phyloP scores from a whole-genome alignment of 306 rosid genomes.

The Sechiopsis laciniata region DNA sequence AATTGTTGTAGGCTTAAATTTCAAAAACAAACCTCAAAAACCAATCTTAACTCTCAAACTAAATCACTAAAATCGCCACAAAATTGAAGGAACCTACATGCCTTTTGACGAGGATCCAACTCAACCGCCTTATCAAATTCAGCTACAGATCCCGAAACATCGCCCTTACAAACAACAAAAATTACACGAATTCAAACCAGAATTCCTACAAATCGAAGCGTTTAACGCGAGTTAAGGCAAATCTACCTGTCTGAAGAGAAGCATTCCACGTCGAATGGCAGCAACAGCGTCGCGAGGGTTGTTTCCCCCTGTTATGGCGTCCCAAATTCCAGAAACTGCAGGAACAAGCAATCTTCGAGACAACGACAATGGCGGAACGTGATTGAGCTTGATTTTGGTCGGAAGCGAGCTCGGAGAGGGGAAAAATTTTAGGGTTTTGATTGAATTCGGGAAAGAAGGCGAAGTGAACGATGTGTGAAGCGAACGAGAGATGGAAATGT shows the following conservation, averaged over 20 bases:
- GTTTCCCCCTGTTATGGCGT: slow-evolving; percentile 61
- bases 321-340: slow-evolving; percentile 79
- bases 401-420: slow-evolving; percentile 29
- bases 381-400: slow-evolving; percentile 20
- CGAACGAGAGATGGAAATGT: slow-evolving; percentile 28
- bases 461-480: slow-evolving; percentile 20
- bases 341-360: slow-evolving; percentile 62
- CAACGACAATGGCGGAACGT: slow-evolving; percentile 24
- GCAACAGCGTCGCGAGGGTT: slow-evolving; percentile 56
- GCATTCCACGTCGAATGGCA: slow-evolving; percentile 75
- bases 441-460: slow-evolving; percentile 24
- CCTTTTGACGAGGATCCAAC: slow-evolving; percentile 87
- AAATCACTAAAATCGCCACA: neutral
- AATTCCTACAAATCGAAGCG: neutral
- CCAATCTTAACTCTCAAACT: slow-evolving; percentile 19
- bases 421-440: slow-evolving; percentile 21
- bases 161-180: slow-evolving; percentile 44
- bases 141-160: slow-evolving; percentile 65
- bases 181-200: neutral
- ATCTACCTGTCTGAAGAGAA: slow-evolving; percentile 62
- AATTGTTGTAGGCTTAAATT: too few species aligned
- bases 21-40: neutral
- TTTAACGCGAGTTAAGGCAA: neutral
- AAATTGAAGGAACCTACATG: slow-evolving; percentile 49
- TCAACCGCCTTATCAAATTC: slow-evolving; percentile 78